Conservation (phyloP, 140 eudicot genomes). For the Flaveria floridana region DNA sequence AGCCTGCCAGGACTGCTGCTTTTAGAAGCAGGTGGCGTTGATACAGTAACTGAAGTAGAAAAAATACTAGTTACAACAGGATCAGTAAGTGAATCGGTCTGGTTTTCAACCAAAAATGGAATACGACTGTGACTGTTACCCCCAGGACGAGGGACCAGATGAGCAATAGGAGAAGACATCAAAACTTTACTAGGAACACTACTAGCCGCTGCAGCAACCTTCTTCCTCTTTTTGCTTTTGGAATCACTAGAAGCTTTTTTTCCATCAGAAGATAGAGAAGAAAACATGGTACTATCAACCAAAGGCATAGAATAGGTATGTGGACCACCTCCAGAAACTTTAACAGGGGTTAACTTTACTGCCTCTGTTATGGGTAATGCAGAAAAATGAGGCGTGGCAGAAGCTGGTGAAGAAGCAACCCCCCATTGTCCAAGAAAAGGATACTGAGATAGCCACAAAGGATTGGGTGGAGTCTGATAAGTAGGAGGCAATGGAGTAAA, state of each 20-base stretch:
- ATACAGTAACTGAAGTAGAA: constrained; percentile 19
- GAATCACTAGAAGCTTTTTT: constrained; percentile 5
- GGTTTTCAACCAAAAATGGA: constrained; percentile 15
- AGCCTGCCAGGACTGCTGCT: constrained; percentile 1
- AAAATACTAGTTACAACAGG: background rate
- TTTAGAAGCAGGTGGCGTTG: constrained; percentile 20
- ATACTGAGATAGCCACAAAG: constrained; percentile 16
- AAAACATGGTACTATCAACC: constrained; percentile 6
- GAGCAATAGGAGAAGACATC: constrained; percentile 10
- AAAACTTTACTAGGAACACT: constrained; percentile 9
- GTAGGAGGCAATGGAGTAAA: constrained; percentile 13
- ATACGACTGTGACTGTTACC: background rate
- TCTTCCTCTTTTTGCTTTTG: constrained; percentile 16
- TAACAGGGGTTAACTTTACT: constrained; percentile 17
- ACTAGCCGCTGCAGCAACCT: constrained; percentile 5
- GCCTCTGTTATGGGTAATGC: constrained; percentile 17
- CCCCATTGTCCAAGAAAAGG: constrained; percentile 26
- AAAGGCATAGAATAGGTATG: constrained; percentile 12
- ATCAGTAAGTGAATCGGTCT: constrained; percentile 8
- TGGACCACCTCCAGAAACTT: constrained; percentile 14
- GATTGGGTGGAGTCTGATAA: constrained; percentile 18
- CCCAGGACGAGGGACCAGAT: background rate
- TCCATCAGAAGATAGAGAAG: constrained; percentile 10
- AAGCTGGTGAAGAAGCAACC: constrained; percentile 15
- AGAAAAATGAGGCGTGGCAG: background rate